Percentiles rank a stretch among this genome's conserved stretches.
Conservation (phyloP, 257 asterid species). For the Gardenia jasminoides region DNA sequence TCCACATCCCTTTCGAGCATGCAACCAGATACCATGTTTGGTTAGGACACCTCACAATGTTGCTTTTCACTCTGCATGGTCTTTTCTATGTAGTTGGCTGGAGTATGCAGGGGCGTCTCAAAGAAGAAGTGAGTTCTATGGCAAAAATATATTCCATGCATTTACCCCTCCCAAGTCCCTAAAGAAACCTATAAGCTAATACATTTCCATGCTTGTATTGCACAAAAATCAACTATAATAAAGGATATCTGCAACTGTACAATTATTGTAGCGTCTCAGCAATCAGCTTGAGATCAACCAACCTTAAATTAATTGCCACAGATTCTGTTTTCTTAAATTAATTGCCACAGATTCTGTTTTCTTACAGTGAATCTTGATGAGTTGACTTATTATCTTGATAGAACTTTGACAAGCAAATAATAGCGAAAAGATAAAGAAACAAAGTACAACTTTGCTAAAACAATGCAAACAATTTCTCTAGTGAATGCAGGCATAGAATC, state of each 20-base stretch:
- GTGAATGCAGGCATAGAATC: too few species aligned
- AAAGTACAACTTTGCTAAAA: background rate
- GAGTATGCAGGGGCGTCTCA: constrained; percentile 53
- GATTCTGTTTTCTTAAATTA: background rate
- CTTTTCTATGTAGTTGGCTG: constrained; percentile 54
- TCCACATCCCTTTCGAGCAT: constrained; percentile 86
- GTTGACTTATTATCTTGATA: background rate
- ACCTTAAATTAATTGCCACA: background rate
- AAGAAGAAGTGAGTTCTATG: constrained; percentile 39
- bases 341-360: background rate
- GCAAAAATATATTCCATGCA: background rate
- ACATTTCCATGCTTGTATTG: background rate
- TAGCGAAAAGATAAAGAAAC: background rate
- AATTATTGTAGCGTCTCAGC: background rate
- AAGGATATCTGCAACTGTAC: background rate
- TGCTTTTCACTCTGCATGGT: constrained; percentile 75
- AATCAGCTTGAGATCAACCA: background rate
- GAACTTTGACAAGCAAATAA: background rate
- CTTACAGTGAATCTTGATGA: too few species aligned
- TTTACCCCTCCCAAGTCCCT: background rate
- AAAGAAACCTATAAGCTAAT: background rate
- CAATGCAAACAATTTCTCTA: too few species aligned
- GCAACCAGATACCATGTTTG: constrained; percentile 88
- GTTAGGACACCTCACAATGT: constrained; percentile 91
- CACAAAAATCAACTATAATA: background rate